phyloP scores from a whole-genome alignment of 2,329 filamentous ascomycete genomes.

The Beauveria varroae region DNA sequence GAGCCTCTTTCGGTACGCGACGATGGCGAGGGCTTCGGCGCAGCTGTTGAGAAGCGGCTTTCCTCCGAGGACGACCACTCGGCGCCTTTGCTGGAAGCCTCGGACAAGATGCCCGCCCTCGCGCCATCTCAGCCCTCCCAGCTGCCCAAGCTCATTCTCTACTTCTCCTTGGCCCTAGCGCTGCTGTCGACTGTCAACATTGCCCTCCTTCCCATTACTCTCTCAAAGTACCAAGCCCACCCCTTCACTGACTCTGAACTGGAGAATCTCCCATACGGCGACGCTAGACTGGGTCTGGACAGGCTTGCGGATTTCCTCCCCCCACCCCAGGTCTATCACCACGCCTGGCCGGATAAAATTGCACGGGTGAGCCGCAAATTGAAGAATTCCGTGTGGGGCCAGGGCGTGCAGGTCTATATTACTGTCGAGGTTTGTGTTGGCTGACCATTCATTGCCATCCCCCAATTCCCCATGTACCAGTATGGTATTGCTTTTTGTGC shows the following conservation, averaged over 20 bases:
- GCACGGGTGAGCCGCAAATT: slow-evolving; percentile 1
- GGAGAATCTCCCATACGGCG: not conserved
- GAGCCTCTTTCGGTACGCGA: not conserved
- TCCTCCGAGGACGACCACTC: not conserved
- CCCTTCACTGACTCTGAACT: not conserved
- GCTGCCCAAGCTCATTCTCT: not conserved
- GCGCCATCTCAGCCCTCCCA: not conserved
- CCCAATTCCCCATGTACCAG: too few relatives aligned
- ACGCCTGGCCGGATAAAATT: not conserved
- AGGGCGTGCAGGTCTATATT: not conserved
- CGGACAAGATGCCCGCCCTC: not conserved
- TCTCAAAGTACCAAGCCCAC: not conserved
- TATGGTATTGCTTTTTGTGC: too few relatives aligned
- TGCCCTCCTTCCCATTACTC: not conserved
- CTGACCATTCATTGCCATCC: not conserved
- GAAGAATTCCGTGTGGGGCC: not conserved
- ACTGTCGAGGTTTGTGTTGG: slow-evolving; percentile 2
- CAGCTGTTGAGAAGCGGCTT: not conserved
- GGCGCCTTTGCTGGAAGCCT: not conserved
- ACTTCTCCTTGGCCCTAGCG: not conserved
- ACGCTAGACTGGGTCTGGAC: too few relatives aligned
- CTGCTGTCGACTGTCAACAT: not conserved
- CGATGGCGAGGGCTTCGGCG: not conserved
- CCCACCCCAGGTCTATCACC: not conserved
- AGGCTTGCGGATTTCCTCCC: not conserved